Evolutionary conservation across 2,329 filamentous ascomycete species (phyloP), one percentile per base, ranked within the genome.

Genomic region (Simplicillium aogashimaense): DNA sequence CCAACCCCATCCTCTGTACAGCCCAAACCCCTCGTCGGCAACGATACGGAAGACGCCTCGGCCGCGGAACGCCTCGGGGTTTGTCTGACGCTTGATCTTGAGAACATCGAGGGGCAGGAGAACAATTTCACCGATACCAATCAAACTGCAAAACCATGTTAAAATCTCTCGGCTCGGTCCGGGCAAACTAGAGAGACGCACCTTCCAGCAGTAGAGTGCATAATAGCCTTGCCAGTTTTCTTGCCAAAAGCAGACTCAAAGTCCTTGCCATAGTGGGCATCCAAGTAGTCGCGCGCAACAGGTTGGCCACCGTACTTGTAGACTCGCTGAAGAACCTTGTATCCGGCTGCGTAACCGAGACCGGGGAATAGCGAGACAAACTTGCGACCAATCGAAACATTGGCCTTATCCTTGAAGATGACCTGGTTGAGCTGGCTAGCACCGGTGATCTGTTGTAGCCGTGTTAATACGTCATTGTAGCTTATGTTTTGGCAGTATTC

Each of bases 251-350:
- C 78, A 50, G 72, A 69, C 64, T 97, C 90, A 60, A 98, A 98
- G 50, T 81, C 73, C 53, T 77, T 73, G 51, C 86, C 83, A 59
- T 94, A 82, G 72, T 97, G 75, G 57, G 74, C 66, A 39, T 76
- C 75, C 39, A 98, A 76, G 65, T 83, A 95, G 66, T 98, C 92
- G 40, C 90, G 83, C 31, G 86, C 89, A 54, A 95, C 86, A 35
- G 92, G 92, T 70, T 98, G 92, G 38, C 92, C 92, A 50, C 92
- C 92, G 58, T 95, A 98, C 70, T 98, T 98, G 77, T 98, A 98
- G 60, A 98, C 80, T 63, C 92, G 76, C 76, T 98, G 92, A 42
- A 95, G 78, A 47, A 97, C 74, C 76, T 98, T 98, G 75, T 98
- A 98, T 46, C 89, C 89, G 42, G 92, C 92, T 43, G 92, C 92